phyloP scores from a whole-genome alignment of 208 protist species.

The Leishmania gerbilli region DNA sequence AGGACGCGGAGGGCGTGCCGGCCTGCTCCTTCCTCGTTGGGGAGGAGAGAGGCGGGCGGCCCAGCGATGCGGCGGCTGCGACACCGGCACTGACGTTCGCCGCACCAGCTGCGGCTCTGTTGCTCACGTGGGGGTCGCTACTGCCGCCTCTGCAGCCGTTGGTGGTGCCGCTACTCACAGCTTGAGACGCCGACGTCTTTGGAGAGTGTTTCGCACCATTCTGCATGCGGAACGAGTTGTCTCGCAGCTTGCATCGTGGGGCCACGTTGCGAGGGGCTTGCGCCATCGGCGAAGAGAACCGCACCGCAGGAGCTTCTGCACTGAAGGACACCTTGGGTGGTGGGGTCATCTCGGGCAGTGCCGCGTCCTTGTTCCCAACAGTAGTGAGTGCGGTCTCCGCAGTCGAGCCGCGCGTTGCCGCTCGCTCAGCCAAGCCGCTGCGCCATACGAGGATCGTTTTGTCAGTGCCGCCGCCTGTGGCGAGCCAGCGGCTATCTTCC shows the following conservation, averaged over 20 bases:
- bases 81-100: neutral
- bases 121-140: neutral
- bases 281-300: neutral
- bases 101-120: neutral
- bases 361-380: neutral
- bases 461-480: slow-evolving; percentile 67
- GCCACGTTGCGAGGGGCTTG: neutral
- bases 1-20: neutral
- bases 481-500: slow-evolving; percentile 61
- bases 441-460: slow-evolving; percentile 85
- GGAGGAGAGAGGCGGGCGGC: slow-evolving; percentile 11
- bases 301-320: neutral
- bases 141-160: neutral
- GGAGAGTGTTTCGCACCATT: neutral
- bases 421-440: slow-evolving; percentile 44
- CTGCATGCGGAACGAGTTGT: neutral
- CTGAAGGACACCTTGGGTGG: neutral
- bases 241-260: neutral
- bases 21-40: neutral
- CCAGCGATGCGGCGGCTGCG: neutral
- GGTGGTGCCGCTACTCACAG: neutral
- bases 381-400: neutral
- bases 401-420: neutral
- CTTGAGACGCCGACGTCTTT: neutral
- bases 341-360: neutral